Evolutionary conservation across 75 land plant genomes (phyloP).

Genomic region (Adiantum capillusveneris): DNA sequence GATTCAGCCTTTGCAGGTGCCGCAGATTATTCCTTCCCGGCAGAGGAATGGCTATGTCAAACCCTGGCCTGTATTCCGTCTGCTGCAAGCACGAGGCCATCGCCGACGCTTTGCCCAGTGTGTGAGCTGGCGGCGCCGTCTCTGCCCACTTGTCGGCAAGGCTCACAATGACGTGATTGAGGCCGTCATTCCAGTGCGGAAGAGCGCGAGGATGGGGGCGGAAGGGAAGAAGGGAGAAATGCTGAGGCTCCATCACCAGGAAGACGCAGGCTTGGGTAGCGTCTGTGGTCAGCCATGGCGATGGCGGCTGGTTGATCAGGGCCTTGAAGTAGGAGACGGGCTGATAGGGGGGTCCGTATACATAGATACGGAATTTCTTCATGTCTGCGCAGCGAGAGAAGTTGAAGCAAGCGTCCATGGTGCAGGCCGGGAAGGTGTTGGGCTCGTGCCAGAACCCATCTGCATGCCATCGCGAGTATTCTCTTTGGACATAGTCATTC

Average conservation of each 20-base stretch:
- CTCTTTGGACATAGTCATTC: no score
- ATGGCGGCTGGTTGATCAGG: no score
- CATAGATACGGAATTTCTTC: slow-evolving; percentile 17
- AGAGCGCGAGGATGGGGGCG: slow-evolving; percentile 19
- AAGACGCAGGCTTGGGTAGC: slow-evolving; percentile 34
- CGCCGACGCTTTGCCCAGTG: slow-evolving; percentile 19
- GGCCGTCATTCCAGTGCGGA: slow-evolving; percentile 32
- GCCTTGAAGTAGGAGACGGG: no score
- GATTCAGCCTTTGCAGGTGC: slow-evolving; percentile 1
- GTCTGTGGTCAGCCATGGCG: slow-evolving; percentile 24
- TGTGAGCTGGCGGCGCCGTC: slow-evolving; percentile 11
- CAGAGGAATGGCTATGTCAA: slow-evolving; percentile 33
- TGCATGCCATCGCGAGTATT: no score
- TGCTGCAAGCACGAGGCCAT: slow-evolving; percentile 23
- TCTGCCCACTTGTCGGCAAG: slow-evolving; percentile 25
- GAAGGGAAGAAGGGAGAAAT: no score
- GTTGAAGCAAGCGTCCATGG: slow-evolving; percentile 45
- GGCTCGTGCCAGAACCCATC: no score
- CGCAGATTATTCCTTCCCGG: no score
- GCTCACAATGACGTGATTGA: no score
- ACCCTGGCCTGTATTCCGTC: slow-evolving; percentile 31
- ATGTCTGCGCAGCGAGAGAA: slow-evolving; percentile 25
- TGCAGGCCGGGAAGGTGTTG: slow-evolving; percentile 26
- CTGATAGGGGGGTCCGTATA: no score
- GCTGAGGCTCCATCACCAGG: slow-evolving; percentile 8